These are phyloP conservation scores for Phellinidium pouzarii DNA, from an alignment of 1,284 basidiomycete genomes.

Conservation along the genomic window DNA sequence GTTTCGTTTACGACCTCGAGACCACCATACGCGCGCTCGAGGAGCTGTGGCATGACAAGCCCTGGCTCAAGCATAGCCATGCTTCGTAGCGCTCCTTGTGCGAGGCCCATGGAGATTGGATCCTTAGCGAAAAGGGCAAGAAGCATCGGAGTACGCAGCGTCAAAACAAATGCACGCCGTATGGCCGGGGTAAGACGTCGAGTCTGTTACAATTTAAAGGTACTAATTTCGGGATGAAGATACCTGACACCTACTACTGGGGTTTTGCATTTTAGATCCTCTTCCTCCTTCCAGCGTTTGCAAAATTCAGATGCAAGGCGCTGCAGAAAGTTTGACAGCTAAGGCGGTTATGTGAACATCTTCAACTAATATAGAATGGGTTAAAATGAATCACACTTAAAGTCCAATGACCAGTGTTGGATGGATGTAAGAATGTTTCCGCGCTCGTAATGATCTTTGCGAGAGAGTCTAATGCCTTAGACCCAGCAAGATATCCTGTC, in stretches of 20 bases:
- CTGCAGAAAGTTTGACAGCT: constrained; percentile 75
- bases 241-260: constrained; percentile 49
- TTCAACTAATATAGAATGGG: not conserved
- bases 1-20: constrained; percentile 94
- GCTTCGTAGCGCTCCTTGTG: constrained; percentile 65
- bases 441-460: constrained; percentile 88
- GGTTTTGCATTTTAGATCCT: constrained; percentile 73
- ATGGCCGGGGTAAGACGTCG: constrained; percentile 80
- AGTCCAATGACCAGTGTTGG: constrained; percentile 72
- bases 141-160: constrained; percentile 82
- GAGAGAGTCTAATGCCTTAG: constrained; percentile 84
- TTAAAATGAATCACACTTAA: constrained; percentile 35
- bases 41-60: constrained; percentile 85
- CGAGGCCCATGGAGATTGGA: constrained; percentile 54
- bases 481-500: constrained; percentile 74
- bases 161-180: constrained; percentile 76
- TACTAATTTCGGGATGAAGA: not conserved
- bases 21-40: constrained; percentile 88
- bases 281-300: constrained; percentile 80
- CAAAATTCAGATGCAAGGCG: constrained; percentile 77
- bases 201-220: constrained; percentile 32
- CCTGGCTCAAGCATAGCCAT: constrained; percentile 81
- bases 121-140: constrained; percentile 96
- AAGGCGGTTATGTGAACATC: constrained; percentile 18
- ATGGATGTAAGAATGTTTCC: constrained; percentile 91